Base-by-base conservation (phyloP, 768 basidiomycete genomes). In the Tylopilus rubrobrunneus region DNA sequence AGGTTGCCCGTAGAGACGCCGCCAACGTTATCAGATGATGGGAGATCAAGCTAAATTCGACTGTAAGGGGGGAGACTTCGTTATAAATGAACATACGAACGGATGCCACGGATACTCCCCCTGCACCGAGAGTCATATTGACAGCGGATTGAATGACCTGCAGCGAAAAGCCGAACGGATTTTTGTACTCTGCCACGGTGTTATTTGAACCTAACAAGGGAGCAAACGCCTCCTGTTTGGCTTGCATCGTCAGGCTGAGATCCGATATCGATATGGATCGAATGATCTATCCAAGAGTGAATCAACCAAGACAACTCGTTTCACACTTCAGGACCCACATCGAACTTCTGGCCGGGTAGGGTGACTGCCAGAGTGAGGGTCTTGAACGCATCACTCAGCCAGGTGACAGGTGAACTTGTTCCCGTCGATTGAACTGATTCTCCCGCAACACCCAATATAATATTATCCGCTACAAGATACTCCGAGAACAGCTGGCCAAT, bases 91-190 rank as follows among this genome's bases (percentile, higher is more conserved):
- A 34, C 25, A 21, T 14, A n/a, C n/a, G 51, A 64, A 86, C 84
- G 67, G 76, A 67, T 28, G 85, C 85, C 36, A 80, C 74, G 52
- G 82, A 70, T 27, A 72, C 64, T 5, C 83, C 82, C 19, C 72
- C 71, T 6, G 69, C 69, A 17, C 69, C 72, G 44, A 89, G 67
- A 45, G 74, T 73, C 57, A 89, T 78, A 21, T 77, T 76, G 61
- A 87, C 75, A 1, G 76, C 75, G 2, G 81, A 72, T 57, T 79
- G 74, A 11, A 82, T 66, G 23, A 86, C 83, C 61, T 87, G 85
- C 49, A 89, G 65, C 11, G 83, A 80, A 69, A 89, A 89, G 4
- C 87, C 87, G 64, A 89, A 89, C 1, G 87, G 87, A 67, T 88
- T 89, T 67, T 79, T 80, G 66, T 85, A 86, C 57, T 75, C 70